These are phyloP conservation scores for Leishmania mexicana DNA, from an alignment of 208 protist species.

Conservation along the genomic window DNA sequence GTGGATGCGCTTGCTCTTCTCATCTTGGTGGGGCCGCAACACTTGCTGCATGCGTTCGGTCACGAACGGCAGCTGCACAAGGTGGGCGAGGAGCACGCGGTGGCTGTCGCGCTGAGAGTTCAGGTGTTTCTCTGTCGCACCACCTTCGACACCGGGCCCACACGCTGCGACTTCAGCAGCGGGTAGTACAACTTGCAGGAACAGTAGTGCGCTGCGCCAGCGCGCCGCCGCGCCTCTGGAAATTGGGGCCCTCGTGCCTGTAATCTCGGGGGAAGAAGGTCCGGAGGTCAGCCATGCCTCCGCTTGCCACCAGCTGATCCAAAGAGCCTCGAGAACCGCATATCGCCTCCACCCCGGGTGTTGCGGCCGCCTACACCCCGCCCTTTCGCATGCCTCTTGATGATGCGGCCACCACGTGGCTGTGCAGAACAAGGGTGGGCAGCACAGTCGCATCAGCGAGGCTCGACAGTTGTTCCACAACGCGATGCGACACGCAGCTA, in stretches of 20 bases:
- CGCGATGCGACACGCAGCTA: slow-evolving; percentile 31
- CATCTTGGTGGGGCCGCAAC: neutral
- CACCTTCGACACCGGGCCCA: neutral
- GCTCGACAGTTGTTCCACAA: slow-evolving; percentile 29
- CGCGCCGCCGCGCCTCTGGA: slow-evolving; percentile 2
- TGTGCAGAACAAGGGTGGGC: slow-evolving; percentile 5
- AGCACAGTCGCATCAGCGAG: slow-evolving; percentile 7
- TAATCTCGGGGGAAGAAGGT: neutral
- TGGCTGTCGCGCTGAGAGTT: neutral
- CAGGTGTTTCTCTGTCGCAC: neutral
- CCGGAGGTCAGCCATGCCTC: slow-evolving; percentile 6
- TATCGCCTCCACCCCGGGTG: neutral
- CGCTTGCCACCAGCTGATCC: slow-evolving; percentile 14
- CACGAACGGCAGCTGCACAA: neutral
- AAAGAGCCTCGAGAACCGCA: slow-evolving; percentile 5
- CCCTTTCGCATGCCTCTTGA: neutral
- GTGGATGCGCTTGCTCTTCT: neutral
- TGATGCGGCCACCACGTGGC: neutral
- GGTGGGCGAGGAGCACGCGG: neutral
- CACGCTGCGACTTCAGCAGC: neutral
- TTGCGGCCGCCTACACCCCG: neutral
- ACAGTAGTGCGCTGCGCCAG: slow-evolving; percentile 15
- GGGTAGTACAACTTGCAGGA: slow-evolving; percentile 11
- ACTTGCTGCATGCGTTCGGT: neutral
- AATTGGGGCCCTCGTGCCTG: neutral